These are phyloP conservation scores for Termitomyces sp. DNA, from an alignment of 1,284 basidiomycete genomes.

Conservation along the genomic window DNA sequence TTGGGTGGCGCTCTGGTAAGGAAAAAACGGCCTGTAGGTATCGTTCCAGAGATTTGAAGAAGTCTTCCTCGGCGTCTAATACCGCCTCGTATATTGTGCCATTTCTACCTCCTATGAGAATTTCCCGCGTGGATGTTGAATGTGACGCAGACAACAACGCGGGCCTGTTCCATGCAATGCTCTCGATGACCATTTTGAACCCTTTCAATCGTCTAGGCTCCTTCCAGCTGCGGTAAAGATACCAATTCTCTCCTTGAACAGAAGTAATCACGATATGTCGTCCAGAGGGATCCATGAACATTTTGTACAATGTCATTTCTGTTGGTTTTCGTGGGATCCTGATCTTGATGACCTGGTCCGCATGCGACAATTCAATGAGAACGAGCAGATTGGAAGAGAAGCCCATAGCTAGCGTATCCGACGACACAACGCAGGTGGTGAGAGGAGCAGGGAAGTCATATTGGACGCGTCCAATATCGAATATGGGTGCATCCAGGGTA, in stretches of 20 bases:
- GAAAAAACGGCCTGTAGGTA: slow-evolving; percentile 79
- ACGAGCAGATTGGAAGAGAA: slow-evolving; percentile 73
- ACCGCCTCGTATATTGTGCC: slow-evolving; percentile 85
- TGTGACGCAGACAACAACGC: slow-evolving; percentile 59
- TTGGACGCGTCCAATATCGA: slow-evolving; percentile 84
- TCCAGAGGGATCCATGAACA: slow-evolving; percentile 91
- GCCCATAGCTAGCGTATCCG: slow-evolving; percentile 84
- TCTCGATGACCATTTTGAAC: slow-evolving; percentile 86
- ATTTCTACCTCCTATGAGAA: slow-evolving; percentile 84
- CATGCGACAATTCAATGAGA: slow-evolving; percentile 79
- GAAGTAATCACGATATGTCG: slow-evolving; percentile 87
- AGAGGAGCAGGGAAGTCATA: slow-evolving; percentile 82
- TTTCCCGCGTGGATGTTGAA: slow-evolving; percentile 74
- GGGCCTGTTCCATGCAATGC: slow-evolving; percentile 91
- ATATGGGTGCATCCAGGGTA: slow-evolving; percentile 54
- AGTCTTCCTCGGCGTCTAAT: slow-evolving; percentile 83
- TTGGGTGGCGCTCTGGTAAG: slow-evolving; percentile 71
- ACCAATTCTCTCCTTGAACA: slow-evolving; percentile 90
- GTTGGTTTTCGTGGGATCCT: slow-evolving; percentile 67
- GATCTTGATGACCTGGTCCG: slow-evolving; percentile 77
- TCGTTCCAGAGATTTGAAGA: slow-evolving; percentile 86
- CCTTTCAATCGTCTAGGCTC: slow-evolving; percentile 75
- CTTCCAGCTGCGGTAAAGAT: slow-evolving; percentile 77
- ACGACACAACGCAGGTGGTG: slow-evolving; percentile 75
- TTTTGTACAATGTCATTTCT: slow-evolving; percentile 69